Conservation (phyloP, 768 basidiomycete genomes). For the Agaricus subrufescens region DNA sequence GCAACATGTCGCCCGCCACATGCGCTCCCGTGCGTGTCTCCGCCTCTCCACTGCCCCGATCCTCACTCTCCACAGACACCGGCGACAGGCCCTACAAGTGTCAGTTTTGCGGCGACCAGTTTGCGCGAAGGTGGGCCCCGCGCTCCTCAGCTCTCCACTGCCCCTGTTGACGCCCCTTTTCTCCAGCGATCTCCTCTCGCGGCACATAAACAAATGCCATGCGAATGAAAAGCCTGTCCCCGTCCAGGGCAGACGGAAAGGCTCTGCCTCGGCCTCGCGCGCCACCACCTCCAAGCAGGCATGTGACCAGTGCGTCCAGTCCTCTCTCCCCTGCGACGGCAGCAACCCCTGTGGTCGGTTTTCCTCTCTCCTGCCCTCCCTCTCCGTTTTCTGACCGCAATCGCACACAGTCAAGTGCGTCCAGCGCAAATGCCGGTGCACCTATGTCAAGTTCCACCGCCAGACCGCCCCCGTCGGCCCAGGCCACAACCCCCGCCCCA, state of each 20-base stretch:
- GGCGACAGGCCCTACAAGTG: constrained; percentile 90
- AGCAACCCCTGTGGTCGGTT: constrained; percentile 71
- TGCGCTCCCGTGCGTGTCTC: constrained; percentile 76
- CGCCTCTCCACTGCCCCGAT: constrained; percentile 10
- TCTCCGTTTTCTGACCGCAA: constrained; percentile 3
- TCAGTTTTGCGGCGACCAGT: constrained; percentile 84
- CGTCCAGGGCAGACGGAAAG: constrained; percentile 52
- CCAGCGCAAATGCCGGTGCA: constrained; percentile 67
- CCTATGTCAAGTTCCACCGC: constrained; percentile 78
- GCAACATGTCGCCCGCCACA: constrained; percentile 86
- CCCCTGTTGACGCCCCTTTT: constrained; percentile 5
- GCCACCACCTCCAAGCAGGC: constrained; percentile 80
- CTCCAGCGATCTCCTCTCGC: constrained; percentile 72
- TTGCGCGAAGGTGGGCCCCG: constrained; percentile 64
- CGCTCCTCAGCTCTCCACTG: neutral
- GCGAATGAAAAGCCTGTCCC: constrained; percentile 61
- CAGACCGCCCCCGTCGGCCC: constrained; percentile 78
- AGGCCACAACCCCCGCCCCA: constrained; percentile 48
- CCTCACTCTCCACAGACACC: constrained; percentile 51
- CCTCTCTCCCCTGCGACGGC: constrained; percentile 73
- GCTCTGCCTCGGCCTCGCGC: constrained; percentile 59
- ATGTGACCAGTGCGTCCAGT: constrained; percentile 81
- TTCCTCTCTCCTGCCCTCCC: neutral
- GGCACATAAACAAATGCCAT: constrained; percentile 88
- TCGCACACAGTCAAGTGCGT: constrained; percentile 60